Percentiles rank a stretch among this genome's conserved stretches.
These are phyloP conservation scores for Pichia sporocuriosa DNA, from an alignment of 805 yeast species.

Conservation along the genomic window DNA sequence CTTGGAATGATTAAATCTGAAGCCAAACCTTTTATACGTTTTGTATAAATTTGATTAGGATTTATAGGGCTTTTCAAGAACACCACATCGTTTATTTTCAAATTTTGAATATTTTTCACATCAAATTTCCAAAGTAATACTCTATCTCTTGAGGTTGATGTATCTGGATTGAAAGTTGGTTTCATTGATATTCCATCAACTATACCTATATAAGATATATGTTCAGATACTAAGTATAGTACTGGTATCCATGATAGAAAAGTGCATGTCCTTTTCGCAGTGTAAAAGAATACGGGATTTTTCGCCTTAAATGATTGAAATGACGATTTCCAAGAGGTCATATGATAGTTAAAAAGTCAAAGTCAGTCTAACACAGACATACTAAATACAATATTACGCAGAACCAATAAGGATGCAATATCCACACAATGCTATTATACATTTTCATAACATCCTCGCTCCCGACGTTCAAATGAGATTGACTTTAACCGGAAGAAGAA, in stretches of 20 bases:
- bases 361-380: too few relatives aligned
- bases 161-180: slow-evolving; percentile 68
- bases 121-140: slow-evolving; percentile 66
- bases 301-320: neutral
- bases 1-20: slow-evolving; percentile 64
- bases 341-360: neutral
- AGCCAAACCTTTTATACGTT: slow-evolving; percentile 68
- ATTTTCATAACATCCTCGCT: too few relatives aligned
- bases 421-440: too few relatives aligned
- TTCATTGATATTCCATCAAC: slow-evolving; percentile 82
- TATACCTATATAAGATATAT: slow-evolving; percentile 64
- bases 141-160: slow-evolving; percentile 42
- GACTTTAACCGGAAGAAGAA: too few relatives aligned
- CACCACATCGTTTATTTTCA: slow-evolving; percentile 63
- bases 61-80: slow-evolving; percentile 75
- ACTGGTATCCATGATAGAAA: slow-evolving; percentile 78
- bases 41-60: slow-evolving; percentile 69
- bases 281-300: slow-evolving; percentile 22
- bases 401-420: too few relatives aligned
- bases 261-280: slow-evolving; percentile 28
- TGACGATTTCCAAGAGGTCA: neutral
- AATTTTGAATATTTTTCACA: slow-evolving; percentile 38
- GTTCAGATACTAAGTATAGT: slow-evolving; percentile 56
- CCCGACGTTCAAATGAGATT: too few relatives aligned
- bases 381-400: neutral